Percentiles rank a stretch among this genome's conserved stretches.
phyloP scores from a whole-genome alignment of 495 filamentous ascomycete genomes.

The Amniculicola lignicola region DNA sequence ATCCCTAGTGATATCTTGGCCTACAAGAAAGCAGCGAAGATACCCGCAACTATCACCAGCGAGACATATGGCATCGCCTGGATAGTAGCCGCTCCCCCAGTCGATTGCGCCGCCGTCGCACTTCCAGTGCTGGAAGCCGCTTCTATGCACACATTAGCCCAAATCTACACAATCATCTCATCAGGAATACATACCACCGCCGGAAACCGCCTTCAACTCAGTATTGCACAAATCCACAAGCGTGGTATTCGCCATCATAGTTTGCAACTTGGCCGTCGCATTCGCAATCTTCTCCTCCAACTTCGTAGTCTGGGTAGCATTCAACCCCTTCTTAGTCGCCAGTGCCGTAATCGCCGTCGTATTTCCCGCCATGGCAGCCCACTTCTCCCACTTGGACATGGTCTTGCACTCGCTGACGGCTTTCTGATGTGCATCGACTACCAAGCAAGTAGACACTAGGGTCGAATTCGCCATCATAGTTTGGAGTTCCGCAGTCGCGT shows the following conservation, averaged over 20 bases:
- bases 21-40: conserved; percentile 21
- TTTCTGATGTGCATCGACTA: conserved; percentile 24
- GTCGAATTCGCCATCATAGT: conserved; percentile 18
- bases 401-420: conserved; percentile 13
- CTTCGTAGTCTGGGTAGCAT: neutral
- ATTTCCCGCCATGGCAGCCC: conserved; percentile 3
- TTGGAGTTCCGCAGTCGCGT: conserved; percentile 21
- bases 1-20: too few relatives aligned
- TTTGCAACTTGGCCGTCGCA: conserved; percentile 20
- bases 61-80: conserved; percentile 10
- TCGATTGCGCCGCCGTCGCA: neutral
- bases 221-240: conserved; percentile 13
- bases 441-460: conserved; percentile 16
- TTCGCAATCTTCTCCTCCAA: conserved; percentile 24
- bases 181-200: neutral
- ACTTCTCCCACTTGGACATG: conserved; percentile 9
- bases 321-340: neutral
- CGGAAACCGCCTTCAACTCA: conserved; percentile 20
- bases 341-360: neutral
- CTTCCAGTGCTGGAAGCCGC: neutral
- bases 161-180: neutral
- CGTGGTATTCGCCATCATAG: conserved; percentile 18
- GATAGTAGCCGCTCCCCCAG: conserved; percentile 1
- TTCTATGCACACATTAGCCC: neutral
- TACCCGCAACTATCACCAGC: conserved; percentile 3